These are phyloP conservation scores for Fusarium compactum DNA, from an alignment of 2,329 filamentous ascomycete genomes.

Conservation along the genomic window DNA sequence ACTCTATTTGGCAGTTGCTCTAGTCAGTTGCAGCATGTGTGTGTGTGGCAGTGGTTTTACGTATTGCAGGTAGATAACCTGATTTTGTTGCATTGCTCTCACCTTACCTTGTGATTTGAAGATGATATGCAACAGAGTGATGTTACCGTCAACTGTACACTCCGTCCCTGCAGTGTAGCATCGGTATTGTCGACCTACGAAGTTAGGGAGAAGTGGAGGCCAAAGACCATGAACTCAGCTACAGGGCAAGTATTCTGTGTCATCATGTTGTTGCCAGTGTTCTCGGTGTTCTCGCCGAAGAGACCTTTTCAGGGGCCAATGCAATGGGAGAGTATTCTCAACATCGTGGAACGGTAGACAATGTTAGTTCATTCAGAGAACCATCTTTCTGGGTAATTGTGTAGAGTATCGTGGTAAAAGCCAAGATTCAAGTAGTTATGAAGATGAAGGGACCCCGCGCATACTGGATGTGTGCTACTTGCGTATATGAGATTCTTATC, in stretches of 20 bases:
- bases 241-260: background rate
- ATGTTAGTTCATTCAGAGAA: background rate
- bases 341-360: background rate
- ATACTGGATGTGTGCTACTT: background rate
- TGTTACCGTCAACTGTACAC: background rate
- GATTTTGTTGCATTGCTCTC: background rate
- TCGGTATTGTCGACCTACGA: too few species aligned
- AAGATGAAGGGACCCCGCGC: too few species aligned
- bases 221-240: background rate
- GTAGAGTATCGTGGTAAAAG: background rate
- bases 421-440: background rate
- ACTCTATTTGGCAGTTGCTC: background rate
- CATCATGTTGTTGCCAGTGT: accelerated
- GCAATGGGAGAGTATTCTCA: background rate
- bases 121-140: background rate
- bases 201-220: background rate
- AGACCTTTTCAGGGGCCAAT: background rate
- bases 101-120: background rate
- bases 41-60: background rate
- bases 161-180: background rate
- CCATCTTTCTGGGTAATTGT: background rate
- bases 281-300: background rate
- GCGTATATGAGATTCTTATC: too few species aligned
- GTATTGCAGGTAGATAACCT: background rate
- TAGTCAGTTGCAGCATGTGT: background rate